Evolutionary conservation across 1,284 basidiomycete species (phyloP).

Genomic region (Ganoderma sinense): DNA sequence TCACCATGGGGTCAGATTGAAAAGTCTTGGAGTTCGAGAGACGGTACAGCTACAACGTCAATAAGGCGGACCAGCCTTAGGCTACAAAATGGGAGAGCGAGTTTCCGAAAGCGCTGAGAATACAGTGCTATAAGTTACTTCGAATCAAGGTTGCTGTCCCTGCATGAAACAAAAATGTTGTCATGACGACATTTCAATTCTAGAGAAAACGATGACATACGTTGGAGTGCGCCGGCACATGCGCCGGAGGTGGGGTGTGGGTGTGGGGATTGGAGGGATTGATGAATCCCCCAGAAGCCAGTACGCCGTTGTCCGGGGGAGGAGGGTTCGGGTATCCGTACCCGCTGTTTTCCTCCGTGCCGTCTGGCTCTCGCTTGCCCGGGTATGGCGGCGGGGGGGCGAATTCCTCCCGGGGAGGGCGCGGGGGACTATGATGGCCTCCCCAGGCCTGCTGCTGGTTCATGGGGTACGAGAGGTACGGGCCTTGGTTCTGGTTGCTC

Average conservation of each 20-base stretch:
- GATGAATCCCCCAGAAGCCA: conserved; percentile 21
- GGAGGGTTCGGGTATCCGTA: conserved; percentile 19
- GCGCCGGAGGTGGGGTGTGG: conserved; percentile 12
- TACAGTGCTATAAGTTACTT: neutral
- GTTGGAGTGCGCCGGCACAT: neutral
- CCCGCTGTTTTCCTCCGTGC: conserved; percentile 23
- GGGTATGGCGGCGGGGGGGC: conserved; percentile 30
- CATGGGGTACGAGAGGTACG: conserved; percentile 19
- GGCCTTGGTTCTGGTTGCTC: conserved; percentile 21
- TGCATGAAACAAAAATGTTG: neutral
- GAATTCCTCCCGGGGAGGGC: conserved; percentile 15
- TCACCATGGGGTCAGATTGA: neutral
- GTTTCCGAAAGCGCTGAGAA: neutral
- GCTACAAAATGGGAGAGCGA: neutral
- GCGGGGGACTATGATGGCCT: conserved; percentile 12
- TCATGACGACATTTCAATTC: no score
- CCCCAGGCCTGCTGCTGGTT: conserved; percentile 13
- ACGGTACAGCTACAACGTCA: neutral
- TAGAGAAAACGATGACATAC: neutral
- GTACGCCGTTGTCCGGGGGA: conserved; percentile 1
- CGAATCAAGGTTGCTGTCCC: neutral
- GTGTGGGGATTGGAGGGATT: conserved; percentile 19
- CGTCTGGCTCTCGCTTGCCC: conserved; percentile 20
- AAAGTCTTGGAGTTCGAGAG: neutral
- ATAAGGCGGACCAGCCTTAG: neutral